phyloP scores from a whole-genome alignment of 228 moss, liverwort and hornwort genomes.

The Sphagnum fallax region DNA sequence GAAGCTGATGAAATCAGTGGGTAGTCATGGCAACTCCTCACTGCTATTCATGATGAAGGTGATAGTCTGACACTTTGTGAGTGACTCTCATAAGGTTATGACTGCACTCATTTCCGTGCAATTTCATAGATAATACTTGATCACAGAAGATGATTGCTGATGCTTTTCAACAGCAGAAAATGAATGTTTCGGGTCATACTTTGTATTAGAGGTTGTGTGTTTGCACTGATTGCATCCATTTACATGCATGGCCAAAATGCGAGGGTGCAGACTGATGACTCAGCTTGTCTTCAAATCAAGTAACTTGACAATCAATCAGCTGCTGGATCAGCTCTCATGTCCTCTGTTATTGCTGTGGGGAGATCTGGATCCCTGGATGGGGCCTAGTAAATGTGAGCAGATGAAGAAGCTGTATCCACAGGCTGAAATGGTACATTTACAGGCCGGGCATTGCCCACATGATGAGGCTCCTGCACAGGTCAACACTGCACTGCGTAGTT shows the following conservation, averaged over 20 bases:
- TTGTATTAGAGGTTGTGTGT: no score
- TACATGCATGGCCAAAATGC: neutral
- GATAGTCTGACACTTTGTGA: no score
- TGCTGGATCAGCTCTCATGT: constrained; percentile 55
- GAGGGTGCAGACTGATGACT: constrained; percentile 62
- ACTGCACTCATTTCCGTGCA: no score
- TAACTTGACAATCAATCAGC: constrained; percentile 51
- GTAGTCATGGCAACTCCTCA: no score
- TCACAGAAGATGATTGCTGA: no score
- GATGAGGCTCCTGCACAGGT: constrained; percentile 76
- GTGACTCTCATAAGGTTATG: no score
- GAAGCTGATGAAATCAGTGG: no score
- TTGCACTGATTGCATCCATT: no score
- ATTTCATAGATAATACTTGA: no score
- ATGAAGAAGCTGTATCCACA: constrained; percentile 65
- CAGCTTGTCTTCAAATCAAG: constrained; percentile 47
- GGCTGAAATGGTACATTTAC: constrained; percentile 56
- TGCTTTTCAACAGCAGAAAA: no score
- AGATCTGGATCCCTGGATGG: constrained; percentile 91
- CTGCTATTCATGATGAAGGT: no score
- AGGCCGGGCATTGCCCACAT: constrained; percentile 97
- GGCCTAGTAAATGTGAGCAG: constrained; percentile 61
- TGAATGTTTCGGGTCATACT: no score
- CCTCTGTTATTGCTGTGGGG: constrained; percentile 92
- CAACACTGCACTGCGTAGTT: constrained; percentile 63